A percentile compares a stretch with the other conserved stretches of the same genome.
These are phyloP conservation scores for Saccharomycopsis oosterbeekiorum DNA, from an alignment of 805 yeast genomes.

Conservation along the genomic window DNA sequence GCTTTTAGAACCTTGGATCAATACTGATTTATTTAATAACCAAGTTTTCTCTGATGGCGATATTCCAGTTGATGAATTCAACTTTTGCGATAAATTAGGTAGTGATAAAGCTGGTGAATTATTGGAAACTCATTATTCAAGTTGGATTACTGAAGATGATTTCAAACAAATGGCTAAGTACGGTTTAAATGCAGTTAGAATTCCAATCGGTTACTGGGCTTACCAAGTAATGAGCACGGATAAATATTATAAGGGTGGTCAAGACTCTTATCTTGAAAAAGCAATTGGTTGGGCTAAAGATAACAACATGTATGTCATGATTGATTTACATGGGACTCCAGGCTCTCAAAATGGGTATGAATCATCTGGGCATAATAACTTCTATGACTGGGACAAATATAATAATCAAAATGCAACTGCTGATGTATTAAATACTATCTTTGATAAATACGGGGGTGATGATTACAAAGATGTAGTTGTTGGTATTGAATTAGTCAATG, in stretches of 20 bases:
- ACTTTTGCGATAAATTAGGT: constrained; percentile 42
- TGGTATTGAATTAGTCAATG: constrained; percentile 65
- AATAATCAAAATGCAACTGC: constrained; percentile 35
- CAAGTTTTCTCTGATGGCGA: constrained; percentile 26
- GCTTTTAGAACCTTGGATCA: constrained; percentile 60
- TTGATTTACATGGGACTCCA: constrained; percentile 75
- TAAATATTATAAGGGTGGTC: constrained; percentile 37
- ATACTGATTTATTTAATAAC: constrained; percentile 45
- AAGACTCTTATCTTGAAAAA: constrained; percentile 50
- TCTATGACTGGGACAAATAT: constrained; percentile 32
- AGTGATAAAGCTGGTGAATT: constrained; percentile 31
- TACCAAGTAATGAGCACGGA: constrained; percentile 36
- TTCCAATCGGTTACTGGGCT: constrained; percentile 82
- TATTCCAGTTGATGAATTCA: constrained; percentile 55
- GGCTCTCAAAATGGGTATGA: constrained; percentile 86
- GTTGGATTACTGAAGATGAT: constrained; percentile 52
- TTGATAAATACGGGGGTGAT: constrained; percentile 42
- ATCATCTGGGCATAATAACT: constrained; percentile 58
- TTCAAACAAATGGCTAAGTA: constrained; percentile 38
- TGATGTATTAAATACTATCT: constrained; percentile 40
- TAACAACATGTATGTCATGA: constrained; percentile 54
- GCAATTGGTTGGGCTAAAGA: constrained; percentile 62
- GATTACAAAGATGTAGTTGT: constrained; percentile 45
- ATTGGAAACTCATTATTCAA: constrained; percentile 43
- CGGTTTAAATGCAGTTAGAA: constrained; percentile 60